A percentile compares a stretch with the other conserved stretches of the same genome.
These are phyloP conservation scores for Acidiella bohemica DNA, from an alignment of 495 filamentous ascomycete species.

Conservation along the genomic window DNA sequence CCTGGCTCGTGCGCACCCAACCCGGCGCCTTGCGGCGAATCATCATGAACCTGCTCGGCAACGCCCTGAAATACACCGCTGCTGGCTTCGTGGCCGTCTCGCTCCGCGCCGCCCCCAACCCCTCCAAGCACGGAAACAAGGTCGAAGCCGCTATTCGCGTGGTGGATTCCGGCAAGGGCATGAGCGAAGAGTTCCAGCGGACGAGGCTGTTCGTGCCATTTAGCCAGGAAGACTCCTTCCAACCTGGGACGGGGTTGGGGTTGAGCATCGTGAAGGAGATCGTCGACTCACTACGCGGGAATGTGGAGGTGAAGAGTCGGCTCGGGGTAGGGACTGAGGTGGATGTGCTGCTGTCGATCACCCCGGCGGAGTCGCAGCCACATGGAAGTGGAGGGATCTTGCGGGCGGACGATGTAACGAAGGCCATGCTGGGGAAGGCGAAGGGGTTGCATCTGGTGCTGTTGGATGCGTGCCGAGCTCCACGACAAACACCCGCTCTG, in stretches of 20 bases:
- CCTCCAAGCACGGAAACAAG: background rate
- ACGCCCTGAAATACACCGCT: slow-evolving; percentile 28
- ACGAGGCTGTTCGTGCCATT: slow-evolving; percentile 24
- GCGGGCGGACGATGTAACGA: background rate
- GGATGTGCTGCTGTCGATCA: slow-evolving; percentile 8
- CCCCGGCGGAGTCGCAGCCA: background rate
- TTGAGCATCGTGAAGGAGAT: slow-evolving; percentile 25
- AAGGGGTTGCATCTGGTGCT: background rate
- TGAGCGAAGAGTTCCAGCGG: slow-evolving; percentile 20
- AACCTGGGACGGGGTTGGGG: slow-evolving; percentile 27
- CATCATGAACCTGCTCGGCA: slow-evolving; percentile 26
- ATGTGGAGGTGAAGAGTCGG: slow-evolving; percentile 19
- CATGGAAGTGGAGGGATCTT: too few relatives aligned
- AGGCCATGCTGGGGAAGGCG: background rate
- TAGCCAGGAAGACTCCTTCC: slow-evolving; percentile 23
- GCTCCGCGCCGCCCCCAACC: slow-evolving; percentile 10
- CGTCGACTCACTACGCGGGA: slow-evolving; percentile 21
- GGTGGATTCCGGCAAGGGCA: slow-evolving; percentile 25
- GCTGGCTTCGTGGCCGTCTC: slow-evolving; percentile 21
- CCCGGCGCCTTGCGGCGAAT: slow-evolving; percentile 17
- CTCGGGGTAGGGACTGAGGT: slow-evolving; percentile 19
- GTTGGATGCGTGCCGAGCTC: background rate
- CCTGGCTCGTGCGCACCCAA: slow-evolving; percentile 7
- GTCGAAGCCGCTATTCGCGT: slow-evolving; percentile 16
- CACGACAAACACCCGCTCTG: background rate